phyloP scores from a whole-genome alignment of 192 early-diverging fungal genomes.

The Entophlyctis helioformis region DNA sequence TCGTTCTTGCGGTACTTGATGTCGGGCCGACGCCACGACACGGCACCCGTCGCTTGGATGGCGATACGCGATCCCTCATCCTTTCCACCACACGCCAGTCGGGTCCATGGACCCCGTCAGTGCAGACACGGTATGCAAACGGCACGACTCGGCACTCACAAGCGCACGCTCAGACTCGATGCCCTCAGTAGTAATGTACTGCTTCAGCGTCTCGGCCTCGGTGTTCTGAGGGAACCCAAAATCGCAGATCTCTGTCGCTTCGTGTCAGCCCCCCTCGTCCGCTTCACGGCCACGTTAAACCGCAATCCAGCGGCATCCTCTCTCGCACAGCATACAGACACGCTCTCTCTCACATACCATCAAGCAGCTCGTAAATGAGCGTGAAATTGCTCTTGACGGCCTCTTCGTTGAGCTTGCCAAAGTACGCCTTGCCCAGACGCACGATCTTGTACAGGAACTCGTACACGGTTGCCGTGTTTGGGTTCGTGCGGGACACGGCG shows the following conservation, averaged over 20 bases:
- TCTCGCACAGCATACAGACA: background rate
- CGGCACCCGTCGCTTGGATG: conserved; percentile 92
- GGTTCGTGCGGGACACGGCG: conserved; percentile 86
- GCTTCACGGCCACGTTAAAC: too few relatives aligned
- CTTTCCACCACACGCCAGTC: background rate
- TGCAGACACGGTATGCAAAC: too few relatives aligned
- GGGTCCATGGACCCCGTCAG: too few relatives aligned
- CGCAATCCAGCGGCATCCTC: background rate
- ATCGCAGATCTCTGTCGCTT: conserved; percentile 41
- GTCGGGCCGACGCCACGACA: conserved; percentile 84
- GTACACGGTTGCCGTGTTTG: conserved; percentile 87
- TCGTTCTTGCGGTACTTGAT: conserved; percentile 97
- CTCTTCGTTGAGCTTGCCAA: conserved; percentile 73
- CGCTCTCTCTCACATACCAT: conserved; percentile 14
- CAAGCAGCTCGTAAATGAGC: conserved; percentile 40
- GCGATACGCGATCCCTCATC: conserved; percentile 59
- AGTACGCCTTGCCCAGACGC: conserved; percentile 67
- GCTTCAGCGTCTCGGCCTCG: conserved; percentile 34
- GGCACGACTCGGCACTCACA: conserved; percentile 13
- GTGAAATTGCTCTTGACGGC: conserved; percentile 41
- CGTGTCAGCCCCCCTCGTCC: too few relatives aligned
- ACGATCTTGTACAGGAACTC: conserved; percentile 90
- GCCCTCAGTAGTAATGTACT: conserved; percentile 94
- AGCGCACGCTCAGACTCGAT: conserved; percentile 63
- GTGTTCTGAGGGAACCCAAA: conserved; percentile 84